Evolutionary conservation across 352 stramenopile species (phyloP).

Genomic region (Phytopythium kandeliae): DNA sequence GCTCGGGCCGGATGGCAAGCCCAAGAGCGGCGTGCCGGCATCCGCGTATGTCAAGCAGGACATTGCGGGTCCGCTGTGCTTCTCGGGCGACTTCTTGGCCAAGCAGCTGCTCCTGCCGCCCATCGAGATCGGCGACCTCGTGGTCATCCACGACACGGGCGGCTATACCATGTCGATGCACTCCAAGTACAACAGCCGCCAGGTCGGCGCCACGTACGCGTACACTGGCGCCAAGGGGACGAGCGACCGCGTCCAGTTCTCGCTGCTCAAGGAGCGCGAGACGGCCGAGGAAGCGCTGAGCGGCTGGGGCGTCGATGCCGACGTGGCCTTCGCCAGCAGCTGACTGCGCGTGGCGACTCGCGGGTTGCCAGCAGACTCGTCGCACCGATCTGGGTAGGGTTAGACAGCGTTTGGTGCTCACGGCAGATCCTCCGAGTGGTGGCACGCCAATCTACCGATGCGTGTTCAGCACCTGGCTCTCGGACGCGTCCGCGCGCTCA

Average conservation of each 20-base stretch:
- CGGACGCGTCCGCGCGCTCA: too few relatives aligned
- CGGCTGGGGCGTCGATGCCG: conserved; percentile 60
- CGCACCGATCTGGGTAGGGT: too few relatives aligned
- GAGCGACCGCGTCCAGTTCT: conserved; percentile 32
- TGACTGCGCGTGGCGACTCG: background rate
- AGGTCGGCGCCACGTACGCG: conserved; percentile 58
- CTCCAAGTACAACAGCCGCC: conserved; percentile 86
- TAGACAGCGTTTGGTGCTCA: too few relatives aligned
- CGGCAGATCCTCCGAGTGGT: too few relatives aligned
- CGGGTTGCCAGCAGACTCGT: too few relatives aligned
- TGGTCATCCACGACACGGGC: conserved; percentile 86
- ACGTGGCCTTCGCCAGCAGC: conserved; percentile 10
- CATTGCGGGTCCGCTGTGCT: conserved; percentile 90
- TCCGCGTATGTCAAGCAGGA: conserved; percentile 61
- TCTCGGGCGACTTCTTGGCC: conserved; percentile 88
- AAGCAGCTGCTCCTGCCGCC: conserved; percentile 64
- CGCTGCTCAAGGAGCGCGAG: conserved; percentile 61
- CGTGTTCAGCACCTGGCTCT: too few relatives aligned
- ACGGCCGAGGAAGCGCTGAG: conserved; percentile 54
- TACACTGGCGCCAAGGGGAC: conserved; percentile 27
- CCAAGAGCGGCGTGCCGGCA: conserved; percentile 25
- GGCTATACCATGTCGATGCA: conserved; percentile 88
- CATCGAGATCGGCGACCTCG: conserved; percentile 67
- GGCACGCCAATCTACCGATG: too few relatives aligned
- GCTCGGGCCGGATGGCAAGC: conserved; percentile 37